These are phyloP conservation scores for Colletotrichum abscissum DNA, from an alignment of 2,329 filamentous ascomycete genomes.

Conservation along the genomic window DNA sequence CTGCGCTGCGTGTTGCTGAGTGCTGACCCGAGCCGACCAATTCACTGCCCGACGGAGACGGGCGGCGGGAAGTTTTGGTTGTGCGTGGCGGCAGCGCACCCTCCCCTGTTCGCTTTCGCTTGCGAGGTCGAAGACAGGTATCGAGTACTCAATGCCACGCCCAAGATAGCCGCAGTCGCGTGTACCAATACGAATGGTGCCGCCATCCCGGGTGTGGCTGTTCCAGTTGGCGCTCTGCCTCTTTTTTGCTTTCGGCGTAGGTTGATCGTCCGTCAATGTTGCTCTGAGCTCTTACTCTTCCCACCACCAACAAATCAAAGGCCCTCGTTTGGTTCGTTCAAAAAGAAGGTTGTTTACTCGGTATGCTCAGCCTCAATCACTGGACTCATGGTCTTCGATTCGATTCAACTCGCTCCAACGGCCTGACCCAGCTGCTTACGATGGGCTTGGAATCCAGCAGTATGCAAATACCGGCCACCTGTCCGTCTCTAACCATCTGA, in stretches of 20 bases:
- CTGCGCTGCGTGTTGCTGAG: not conserved
- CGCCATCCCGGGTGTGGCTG: slow-evolving; percentile 20
- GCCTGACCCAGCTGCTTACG: slow-evolving; percentile 9
- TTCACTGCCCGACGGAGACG: slow-evolving; percentile 16
- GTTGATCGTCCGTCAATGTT: slow-evolving; percentile 12
- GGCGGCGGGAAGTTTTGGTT: slow-evolving; percentile 9
- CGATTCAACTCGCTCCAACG: not conserved
- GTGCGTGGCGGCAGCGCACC: not conserved
- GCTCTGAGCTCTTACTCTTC: slow-evolving; percentile 6
- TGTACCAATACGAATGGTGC: not conserved
- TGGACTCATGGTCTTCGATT: slow-evolving; percentile 7
- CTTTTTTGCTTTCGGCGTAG: not conserved
- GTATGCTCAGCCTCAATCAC: slow-evolving; percentile 22
- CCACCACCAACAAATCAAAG: slow-evolving; percentile 29
- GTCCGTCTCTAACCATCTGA: not conserved
- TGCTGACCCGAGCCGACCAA: not conserved
- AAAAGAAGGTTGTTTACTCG: slow-evolving; percentile 8
- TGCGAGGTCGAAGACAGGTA: not conserved
- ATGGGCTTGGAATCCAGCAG: slow-evolving; percentile 6
- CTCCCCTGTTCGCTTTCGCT: slow-evolving; percentile 13
- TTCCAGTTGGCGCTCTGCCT: slow-evolving; percentile 24
- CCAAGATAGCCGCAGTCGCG: rapidly evolving
- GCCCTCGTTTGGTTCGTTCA: not conserved
- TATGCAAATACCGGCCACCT: slow-evolving; percentile 1
- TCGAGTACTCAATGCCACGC: not conserved